Percentiles rank a stretch among this genome's conserved stretches.
These are phyloP conservation scores for Venturiaceae sp. DNA, from an alignment of 2,329 filamentous ascomycete genomes.

Conservation along the genomic window DNA sequence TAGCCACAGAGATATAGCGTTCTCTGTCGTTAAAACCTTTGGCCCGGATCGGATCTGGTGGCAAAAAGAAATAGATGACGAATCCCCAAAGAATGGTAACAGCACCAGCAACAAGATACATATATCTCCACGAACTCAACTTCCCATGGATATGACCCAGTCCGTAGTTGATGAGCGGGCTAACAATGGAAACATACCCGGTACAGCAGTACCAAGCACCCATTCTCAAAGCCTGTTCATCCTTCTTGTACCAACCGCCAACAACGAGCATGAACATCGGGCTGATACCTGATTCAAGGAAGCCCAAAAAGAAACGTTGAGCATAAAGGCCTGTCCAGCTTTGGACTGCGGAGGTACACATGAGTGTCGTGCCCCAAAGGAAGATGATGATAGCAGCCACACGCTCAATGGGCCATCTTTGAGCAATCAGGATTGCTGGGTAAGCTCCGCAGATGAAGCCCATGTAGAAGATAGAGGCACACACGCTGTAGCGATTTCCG, in stretches of 20 bases:
- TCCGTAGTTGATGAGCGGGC: constrained; percentile 39
- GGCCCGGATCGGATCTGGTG: constrained; percentile 16
- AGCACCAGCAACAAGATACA: constrained; percentile 32
- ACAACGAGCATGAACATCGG: constrained; percentile 42
- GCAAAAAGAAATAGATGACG: constrained; percentile 21
- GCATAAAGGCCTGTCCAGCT: constrained; percentile 12
- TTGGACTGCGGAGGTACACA: constrained; percentile 26
- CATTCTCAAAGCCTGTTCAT: constrained; percentile 14
- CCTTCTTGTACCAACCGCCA: constrained; percentile 15
- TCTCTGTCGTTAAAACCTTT: constrained; percentile 28
- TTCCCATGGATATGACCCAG: constrained; percentile 32
- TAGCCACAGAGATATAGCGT: constrained; percentile 17
- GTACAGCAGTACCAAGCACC: constrained; percentile 15
- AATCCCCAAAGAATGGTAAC: constrained; percentile 33
- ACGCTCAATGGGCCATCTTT: constrained; percentile 35
- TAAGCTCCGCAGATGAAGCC: constrained; percentile 40
- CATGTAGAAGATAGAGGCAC: constrained; percentile 38
- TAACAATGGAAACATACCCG: constrained; percentile 34
- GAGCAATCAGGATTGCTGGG: constrained; percentile 32
- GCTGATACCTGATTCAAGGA: constrained; percentile 39
- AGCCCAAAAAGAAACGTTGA: constrained; percentile 39
- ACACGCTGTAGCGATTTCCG: constrained; percentile 35
- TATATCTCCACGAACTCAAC: constrained; percentile 30
- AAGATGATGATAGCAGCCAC: constrained; percentile 29
- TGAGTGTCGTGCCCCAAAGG: constrained; percentile 29